Conservation (phyloP, 75 land plant genomes). For the Cryptomeria japonica region DNA sequence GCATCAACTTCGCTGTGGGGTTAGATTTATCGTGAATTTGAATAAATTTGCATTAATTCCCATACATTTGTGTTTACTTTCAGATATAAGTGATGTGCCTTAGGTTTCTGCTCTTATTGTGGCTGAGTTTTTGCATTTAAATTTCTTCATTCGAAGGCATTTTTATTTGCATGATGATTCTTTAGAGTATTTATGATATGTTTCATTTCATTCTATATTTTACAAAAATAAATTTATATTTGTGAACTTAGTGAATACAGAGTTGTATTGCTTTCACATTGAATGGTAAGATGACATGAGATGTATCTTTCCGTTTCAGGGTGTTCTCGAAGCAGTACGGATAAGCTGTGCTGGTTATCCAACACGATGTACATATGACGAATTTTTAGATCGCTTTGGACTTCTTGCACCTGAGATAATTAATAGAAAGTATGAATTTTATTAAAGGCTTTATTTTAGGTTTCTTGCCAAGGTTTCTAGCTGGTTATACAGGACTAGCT, state of each 20-base stretch:
- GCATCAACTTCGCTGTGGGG: constrained; percentile 97
- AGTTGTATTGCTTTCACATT: neutral
- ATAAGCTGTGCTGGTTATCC: constrained; percentile 92
- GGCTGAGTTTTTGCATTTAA: neutral
- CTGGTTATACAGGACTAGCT: neutral
- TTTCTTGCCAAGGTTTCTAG: neutral
- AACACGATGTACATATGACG: constrained; percentile 64
- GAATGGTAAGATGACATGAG: neutral
- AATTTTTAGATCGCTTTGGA: constrained; percentile 81
- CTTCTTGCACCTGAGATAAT: constrained; percentile 58
- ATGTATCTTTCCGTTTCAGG: constrained; percentile 33
- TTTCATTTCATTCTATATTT: neutral
- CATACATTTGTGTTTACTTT: neutral
- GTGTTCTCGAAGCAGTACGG: constrained; percentile 86
- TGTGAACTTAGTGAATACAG: neutral
- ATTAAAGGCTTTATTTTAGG: neutral
- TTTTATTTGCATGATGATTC: neutral
- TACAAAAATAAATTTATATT: neutral
- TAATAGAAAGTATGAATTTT: constrained; percentile 50
- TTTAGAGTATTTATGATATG: neutral
- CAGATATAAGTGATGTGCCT: neutral
- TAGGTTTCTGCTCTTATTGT: neutral
- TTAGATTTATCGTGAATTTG: constrained; percentile 25
- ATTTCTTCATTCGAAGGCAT: neutral
- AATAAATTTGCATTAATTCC: neutral